Evolutionary conservation across 2,329 filamentous ascomycete genomes (phyloP), one percentile per base, ranked within the genome.

Genomic region (Scedosporium apiospermum): DNA sequence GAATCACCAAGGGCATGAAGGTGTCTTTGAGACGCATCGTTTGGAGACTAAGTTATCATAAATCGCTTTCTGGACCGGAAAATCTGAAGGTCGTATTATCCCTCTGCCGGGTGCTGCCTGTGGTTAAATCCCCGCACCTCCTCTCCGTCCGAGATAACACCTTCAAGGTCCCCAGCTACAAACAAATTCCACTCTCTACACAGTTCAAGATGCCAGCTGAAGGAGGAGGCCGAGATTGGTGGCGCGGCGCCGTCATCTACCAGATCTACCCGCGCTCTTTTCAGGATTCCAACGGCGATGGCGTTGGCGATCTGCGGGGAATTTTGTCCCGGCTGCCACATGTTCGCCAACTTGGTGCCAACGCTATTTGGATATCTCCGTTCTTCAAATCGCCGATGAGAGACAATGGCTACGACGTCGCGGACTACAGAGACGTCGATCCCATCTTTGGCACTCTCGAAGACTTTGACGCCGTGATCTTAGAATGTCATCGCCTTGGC

Each of bases 341-440:
- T 66, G 75, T 84, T 63, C 75, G 78, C 65, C 71, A 76, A 2
- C 75, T 84, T 23, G 85, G 85, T 1, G 77, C 83, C 16, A 82
- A 85, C 65, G 81, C 85, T 38, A 75, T 86, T 59, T 86, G 83
- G 83, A 69, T 79, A 21, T 78, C 75, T 16, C 78, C 78, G 34
- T 78, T 78, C 57, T 80, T 77, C 63, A 71, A 77, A 65, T 78
- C 76, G 41, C 86, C 86, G 0, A 83, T 87, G 68, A 73, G 83
- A 53, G 88, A 90, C 58, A 26, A 44, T 9, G 76, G 87, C 49
- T 90, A 90, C 69, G 88, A 90, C 69, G 82, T 90, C 61, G 81
- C 82, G 10, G 82, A 91, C 71, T 91, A 91, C 67, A 80, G 82
- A 66, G 78, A 75, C 38, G 86, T 92, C 60, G 80, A 90, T 65